Conservation (phyloP, 2,329 filamentous ascomycete species). For the Aspergillus pseudoterreus region DNA sequence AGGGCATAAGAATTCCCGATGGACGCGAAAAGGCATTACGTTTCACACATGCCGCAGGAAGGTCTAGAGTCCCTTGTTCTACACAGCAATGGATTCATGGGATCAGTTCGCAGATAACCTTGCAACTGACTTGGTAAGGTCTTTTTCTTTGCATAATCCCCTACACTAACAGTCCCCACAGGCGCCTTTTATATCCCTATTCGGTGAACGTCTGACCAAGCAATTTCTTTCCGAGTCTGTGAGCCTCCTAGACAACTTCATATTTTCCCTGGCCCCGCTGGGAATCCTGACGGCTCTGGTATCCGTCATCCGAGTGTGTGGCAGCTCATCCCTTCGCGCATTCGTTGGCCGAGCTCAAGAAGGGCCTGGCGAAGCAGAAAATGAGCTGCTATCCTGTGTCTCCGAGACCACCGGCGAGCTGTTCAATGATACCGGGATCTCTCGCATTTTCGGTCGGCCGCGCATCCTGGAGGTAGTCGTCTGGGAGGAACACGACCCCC, state of each 20-base stretch:
- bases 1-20: background rate
- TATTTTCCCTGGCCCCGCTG: slow-evolving; percentile 47
- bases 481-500: slow-evolving; percentile 42
- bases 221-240: slow-evolving; percentile 48
- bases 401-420: slow-evolving; percentile 46
- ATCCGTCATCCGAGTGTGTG: slow-evolving; percentile 45
- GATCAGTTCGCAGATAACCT: slow-evolving; percentile 40
- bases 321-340: slow-evolving; percentile 40
- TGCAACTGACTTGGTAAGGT: slow-evolving; percentile 35
- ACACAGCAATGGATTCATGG: slow-evolving; percentile 16
- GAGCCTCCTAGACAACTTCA: slow-evolving; percentile 41
- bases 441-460: slow-evolving; percentile 33
- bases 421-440: slow-evolving; percentile 41
- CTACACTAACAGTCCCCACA: slow-evolving; percentile 3
- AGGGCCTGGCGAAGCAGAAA: slow-evolving; percentile 38
- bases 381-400: slow-evolving; percentile 46
- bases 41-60: slow-evolving; percentile 12
- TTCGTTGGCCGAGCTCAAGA: slow-evolving; percentile 47
- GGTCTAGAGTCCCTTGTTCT: slow-evolving; percentile 15
- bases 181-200: slow-evolving; percentile 38
- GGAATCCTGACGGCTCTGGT: slow-evolving; percentile 46
- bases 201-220: slow-evolving; percentile 47
- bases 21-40: background rate
- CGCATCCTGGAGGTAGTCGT: slow-evolving; percentile 35
- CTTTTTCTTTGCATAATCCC: background rate